Evolutionary conservation across 1,284 basidiomycete genomes (phyloP), one percentile per base, ranked within the genome.

Genomic region (Papiliotrema terrestris): DNA sequence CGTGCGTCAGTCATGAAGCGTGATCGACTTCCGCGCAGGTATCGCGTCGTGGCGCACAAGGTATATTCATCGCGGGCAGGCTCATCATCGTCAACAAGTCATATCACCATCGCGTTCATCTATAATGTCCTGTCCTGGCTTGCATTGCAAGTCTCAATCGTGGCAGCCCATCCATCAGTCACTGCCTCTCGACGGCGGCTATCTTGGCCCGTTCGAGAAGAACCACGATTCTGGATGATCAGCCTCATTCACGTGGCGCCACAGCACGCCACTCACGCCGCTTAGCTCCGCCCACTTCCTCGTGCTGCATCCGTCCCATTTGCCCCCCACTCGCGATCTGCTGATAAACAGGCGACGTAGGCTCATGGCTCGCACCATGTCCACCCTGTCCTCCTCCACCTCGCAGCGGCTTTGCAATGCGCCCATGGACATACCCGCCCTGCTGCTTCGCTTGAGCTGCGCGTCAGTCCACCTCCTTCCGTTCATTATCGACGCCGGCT

Each of bases 391-490:
- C 90, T 50, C 90, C 89, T 26, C 92, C 93, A 19, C 94, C 94
- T 62, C 95, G 84, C 58, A 98, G 79, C 14, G 95, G 95, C 79
- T 98, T 98, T 51, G 95, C 95, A 63, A 98, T 98, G 45, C 95
- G 80, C 3, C 75, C 74, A 50, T 68, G 64, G 47, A 68, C 68
- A 54, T 87, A 82, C 13, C 86, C 84, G 23, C 57, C 83, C 78
- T 38, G 80, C 78, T 55, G 86, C 82, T 57, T 84, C 82, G 78
- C 57, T 61, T 68, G 63, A 3, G 63, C 63, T 50, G 49, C 8
- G 5, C 15, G 50, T 35, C 23, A 52, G 37, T 14, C 19, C 41
- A 39, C 20, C 45, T 37, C 38, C n/a, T 25, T 13, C 8, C 26
- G 5, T 19, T 3, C 13, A 17, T 20, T 23, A 17, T 38, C 19